These are phyloP conservation scores for Gnetum montanum DNA, from an alignment of 75 land plant species.

Conservation along the genomic window DNA sequence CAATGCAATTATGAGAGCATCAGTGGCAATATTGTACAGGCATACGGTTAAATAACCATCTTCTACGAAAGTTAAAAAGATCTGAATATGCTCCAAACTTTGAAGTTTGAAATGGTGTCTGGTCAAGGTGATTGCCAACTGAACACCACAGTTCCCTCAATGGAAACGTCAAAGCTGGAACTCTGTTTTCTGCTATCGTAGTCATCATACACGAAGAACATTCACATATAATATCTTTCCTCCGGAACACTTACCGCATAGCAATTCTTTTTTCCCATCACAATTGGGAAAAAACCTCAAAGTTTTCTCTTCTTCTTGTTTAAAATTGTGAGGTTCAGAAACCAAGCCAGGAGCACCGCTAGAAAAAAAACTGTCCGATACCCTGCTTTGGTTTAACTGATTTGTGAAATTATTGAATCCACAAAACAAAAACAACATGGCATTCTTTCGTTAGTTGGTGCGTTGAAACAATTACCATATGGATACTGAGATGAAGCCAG, in stretches of 20 bases:
- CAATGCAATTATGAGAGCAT: conserved; percentile 76
- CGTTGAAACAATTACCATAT: no score
- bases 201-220: conserved; percentile 90
- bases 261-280: conserved; percentile 81
- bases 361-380: conserved; percentile 69
- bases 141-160: conserved; percentile 87
- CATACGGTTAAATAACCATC: conserved; percentile 65
- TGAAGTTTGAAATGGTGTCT: conserved; percentile 19
- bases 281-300: conserved; percentile 72
- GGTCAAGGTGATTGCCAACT: conserved; percentile 85
- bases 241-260: conserved; percentile 47
- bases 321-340: conserved; percentile 60
- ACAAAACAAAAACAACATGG: no score
- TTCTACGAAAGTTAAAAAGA: conserved; percentile 53
- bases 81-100: conserved; percentile 79
- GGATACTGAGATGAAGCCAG: no score
- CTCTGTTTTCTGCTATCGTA: conserved; percentile 69
- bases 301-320: conserved; percentile 41
- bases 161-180: conserved; percentile 88
- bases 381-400: conserved; percentile 52
- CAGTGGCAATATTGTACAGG: conserved; percentile 91
- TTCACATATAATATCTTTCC: conserved; percentile 65
- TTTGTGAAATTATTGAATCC: conserved; percentile 55
- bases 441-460: no score
- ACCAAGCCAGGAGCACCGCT: conserved; percentile 54